Conservation (phyloP, 1,284 basidiomycete species). For the Chalciporus sp. region DNA sequence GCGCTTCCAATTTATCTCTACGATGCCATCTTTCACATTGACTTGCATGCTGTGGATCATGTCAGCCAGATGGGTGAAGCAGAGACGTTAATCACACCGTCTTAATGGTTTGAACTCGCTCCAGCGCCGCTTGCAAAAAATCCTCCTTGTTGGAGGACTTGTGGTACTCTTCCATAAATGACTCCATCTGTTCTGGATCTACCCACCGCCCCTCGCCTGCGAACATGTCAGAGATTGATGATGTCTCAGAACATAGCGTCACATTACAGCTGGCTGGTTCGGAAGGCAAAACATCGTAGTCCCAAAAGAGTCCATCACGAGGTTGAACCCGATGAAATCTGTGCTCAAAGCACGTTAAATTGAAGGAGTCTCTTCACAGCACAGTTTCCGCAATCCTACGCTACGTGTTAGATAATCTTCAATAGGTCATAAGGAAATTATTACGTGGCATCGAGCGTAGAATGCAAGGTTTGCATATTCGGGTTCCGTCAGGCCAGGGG, state of each 20-base stretch:
- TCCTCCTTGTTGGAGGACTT: neutral
- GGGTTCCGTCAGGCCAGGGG: no score
- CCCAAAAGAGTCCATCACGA: neutral
- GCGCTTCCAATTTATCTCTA: neutral
- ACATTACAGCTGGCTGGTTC: neutral
- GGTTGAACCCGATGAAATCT: neutral
- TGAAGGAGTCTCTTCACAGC: no score
- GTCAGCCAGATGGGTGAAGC: neutral
- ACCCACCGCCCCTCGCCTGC: neutral
- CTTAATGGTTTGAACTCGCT: fast-evolving
- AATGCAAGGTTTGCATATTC: no score
- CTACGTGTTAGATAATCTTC: no score
- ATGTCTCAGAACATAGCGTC: neutral
- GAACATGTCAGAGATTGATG: neutral
- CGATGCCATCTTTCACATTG: conserved; percentile 3
- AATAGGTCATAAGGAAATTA: no score
- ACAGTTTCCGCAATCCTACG: no score
- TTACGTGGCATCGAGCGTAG: no score
- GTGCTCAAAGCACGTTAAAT: no score
- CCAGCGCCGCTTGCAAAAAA: neutral
- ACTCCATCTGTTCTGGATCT: conserved; percentile 8
- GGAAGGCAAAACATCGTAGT: neutral
- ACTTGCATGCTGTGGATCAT: conserved; percentile 3
- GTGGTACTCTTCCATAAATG: neutral
- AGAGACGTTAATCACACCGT: neutral